Conservation (phyloP, 192 early-diverging fungal genomes). For the Bifiguratus adelaidae region DNA sequence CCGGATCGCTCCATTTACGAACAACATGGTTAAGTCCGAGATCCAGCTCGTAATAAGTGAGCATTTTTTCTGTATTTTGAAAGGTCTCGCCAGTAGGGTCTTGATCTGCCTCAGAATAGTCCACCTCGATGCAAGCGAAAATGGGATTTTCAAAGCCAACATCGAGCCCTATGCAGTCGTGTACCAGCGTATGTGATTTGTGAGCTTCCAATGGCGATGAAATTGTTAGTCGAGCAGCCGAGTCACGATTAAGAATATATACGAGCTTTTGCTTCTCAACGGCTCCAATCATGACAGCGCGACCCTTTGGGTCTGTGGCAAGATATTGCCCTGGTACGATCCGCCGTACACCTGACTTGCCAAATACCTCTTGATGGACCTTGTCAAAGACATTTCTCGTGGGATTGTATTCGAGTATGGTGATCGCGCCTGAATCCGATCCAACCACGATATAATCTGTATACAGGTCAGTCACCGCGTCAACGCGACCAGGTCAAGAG, state of each 20-base stretch:
- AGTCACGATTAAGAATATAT: slow-evolving; percentile 93
- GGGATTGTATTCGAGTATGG: slow-evolving; percentile 83
- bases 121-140: slow-evolving; percentile 88
- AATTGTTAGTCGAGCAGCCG: slow-evolving; percentile 68
- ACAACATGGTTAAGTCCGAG: slow-evolving; percentile 98
- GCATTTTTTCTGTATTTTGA: slow-evolving; percentile 61
- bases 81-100: slow-evolving; percentile 63
- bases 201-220: slow-evolving; percentile 95
- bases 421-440: slow-evolving; percentile 82
- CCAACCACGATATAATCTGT: slow-evolving; percentile 86
- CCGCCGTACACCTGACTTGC: slow-evolving; percentile 82
- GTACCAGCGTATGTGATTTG: slow-evolving; percentile 65
- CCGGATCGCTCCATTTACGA: slow-evolving; percentile 85
- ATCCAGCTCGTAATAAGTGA: slow-evolving; percentile 96
- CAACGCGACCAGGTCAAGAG: not conserved
- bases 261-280: slow-evolving; percentile 93
- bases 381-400: slow-evolving; percentile 59
- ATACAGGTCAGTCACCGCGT: not conserved
- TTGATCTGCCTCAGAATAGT: slow-evolving; percentile 73
- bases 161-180: slow-evolving; percentile 81
- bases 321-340: slow-evolving; percentile 93
- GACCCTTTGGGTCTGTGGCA: slow-evolving; percentile 90
- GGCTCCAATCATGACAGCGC: slow-evolving; percentile 91
- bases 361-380: slow-evolving; percentile 90
- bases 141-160: slow-evolving; percentile 98